Evolutionary conservation across 495 filamentous ascomycete species (phyloP).

Genomic region (Aspergillus asperescens): DNA sequence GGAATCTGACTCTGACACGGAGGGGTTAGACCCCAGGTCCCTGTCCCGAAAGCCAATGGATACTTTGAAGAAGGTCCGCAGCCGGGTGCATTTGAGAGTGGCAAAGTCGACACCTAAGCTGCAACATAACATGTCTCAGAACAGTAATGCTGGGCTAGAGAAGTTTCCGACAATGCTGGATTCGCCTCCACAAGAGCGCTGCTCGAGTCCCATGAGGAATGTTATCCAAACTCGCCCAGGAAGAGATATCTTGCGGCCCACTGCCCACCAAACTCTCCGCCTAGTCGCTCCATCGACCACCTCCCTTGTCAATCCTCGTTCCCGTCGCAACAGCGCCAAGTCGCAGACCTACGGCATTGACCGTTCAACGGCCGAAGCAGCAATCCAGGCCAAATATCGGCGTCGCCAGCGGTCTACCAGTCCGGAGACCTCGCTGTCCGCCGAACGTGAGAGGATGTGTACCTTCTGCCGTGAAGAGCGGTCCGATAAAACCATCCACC

Average conservation of each 20-base stretch:
- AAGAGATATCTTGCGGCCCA: conserved; percentile 25
- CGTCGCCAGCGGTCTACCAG: conserved; percentile 35
- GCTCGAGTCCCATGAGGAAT: conserved; percentile 8
- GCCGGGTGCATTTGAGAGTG: conserved; percentile 40
- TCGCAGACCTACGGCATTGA: conserved; percentile 30
- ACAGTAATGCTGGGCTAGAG: conserved; percentile 19
- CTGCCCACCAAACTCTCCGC: conserved; percentile 33
- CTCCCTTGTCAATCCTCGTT: conserved; percentile 29
- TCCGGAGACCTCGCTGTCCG: conserved; percentile 15
- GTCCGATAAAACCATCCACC: conserved; percentile 23
- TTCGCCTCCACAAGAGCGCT: conserved; percentile 9
- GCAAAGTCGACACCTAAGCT: conserved; percentile 42
- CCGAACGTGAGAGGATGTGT: conserved; percentile 25
- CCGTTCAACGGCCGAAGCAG: conserved; percentile 36
- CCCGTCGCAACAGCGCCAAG: conserved; percentile 28
- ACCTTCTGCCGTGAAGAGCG: conserved; percentile 38
- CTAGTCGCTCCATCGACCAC: conserved; percentile 39
- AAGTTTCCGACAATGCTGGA: conserved; percentile 36
- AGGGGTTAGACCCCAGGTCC: conserved; percentile 34
- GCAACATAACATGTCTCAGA: conserved; percentile 12
- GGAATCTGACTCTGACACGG: conserved; percentile 45
- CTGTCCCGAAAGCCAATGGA: conserved; percentile 41
- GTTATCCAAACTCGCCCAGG: conserved; percentile 23
- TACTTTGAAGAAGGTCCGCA: conserved; percentile 45
- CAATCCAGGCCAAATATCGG: conserved; percentile 36